Conservation (phyloP, 805 yeast genomes). For the Suhomyces sp. region DNA sequence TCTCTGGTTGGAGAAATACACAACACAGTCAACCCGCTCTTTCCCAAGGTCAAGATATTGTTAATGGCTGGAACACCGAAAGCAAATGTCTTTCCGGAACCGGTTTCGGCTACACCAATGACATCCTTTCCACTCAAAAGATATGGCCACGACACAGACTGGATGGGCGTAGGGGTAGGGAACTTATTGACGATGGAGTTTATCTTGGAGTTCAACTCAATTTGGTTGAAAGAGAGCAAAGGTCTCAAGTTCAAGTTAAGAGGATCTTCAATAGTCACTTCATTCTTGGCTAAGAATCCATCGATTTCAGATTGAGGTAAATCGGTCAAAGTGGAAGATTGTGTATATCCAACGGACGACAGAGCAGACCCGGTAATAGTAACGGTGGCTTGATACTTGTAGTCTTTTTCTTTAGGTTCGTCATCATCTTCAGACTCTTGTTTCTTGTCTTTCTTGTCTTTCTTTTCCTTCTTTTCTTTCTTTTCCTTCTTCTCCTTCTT, state of each 20-base stretch:
- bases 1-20: constrained; percentile 97
- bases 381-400: constrained; percentile 8
- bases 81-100: constrained; percentile 96
- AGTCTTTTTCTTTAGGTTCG: constrained; percentile 26
- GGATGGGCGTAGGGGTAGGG: constrained; percentile 94
- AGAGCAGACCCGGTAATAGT: constrained; percentile 12
- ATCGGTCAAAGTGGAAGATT: constrained; percentile 38
- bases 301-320: constrained; percentile 57
- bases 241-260: constrained; percentile 58
- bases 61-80: constrained; percentile 97
- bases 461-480: constrained; percentile 34
- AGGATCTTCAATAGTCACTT: constrained; percentile 78
- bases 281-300: constrained; percentile 64
- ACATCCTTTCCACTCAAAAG: constrained; percentile 77
- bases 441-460: constrained; percentile 27
- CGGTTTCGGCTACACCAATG: constrained; percentile 97
- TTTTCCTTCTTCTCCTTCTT: constrained; percentile 42
- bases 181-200: constrained; percentile 64
- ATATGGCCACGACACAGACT: constrained; percentile 93
- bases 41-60: constrained; percentile 50
- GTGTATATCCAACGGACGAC: constrained; percentile 28
- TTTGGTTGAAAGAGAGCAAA: constrained; percentile 61
- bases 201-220: constrained; percentile 54
- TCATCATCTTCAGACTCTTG: no score
- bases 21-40: constrained; percentile 65